phyloP scores from a whole-genome alignment of 2,329 filamentous ascomycete genomes.

The Colletotrichum shisoi region DNA sequence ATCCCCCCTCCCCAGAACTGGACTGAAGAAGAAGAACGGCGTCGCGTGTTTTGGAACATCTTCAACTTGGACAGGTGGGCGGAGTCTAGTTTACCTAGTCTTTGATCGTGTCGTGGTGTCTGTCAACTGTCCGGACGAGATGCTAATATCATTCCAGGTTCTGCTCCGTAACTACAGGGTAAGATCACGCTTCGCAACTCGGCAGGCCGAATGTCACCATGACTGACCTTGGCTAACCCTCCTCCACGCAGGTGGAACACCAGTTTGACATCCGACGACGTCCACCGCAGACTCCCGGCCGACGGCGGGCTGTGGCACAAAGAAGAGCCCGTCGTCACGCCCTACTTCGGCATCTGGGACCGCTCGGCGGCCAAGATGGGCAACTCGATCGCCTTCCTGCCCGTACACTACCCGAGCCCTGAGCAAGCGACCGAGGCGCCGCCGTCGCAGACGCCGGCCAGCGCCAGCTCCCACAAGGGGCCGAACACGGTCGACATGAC shows the following conservation, averaged over 20 bases:
- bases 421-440: constrained; percentile 38
- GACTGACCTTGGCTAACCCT: constrained; percentile 3
- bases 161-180: constrained; percentile 43
- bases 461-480: constrained; percentile 13
- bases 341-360: constrained; percentile 58
- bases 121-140: fast-evolving
- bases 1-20: constrained; percentile 45
- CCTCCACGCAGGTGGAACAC: constrained; percentile 45
- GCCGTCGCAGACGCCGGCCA: constrained; percentile 22
- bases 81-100: too few relatives aligned
- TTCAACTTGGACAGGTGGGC: constrained; percentile 46
- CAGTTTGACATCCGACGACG: constrained; percentile 47
- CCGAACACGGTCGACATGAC: constrained; percentile 45
- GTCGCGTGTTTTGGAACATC: constrained; percentile 48
- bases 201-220: too few relatives aligned
- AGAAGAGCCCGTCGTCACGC: constrained; percentile 50
- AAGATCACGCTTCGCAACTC: not conserved
- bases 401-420: constrained; percentile 46
- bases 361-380: constrained; percentile 51
- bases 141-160: constrained; percentile 30
- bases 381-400: constrained; percentile 51
- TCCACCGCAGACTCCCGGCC: constrained; percentile 45
- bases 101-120: too few relatives aligned
- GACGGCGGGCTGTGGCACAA: constrained; percentile 55
- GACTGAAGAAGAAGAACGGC: constrained; percentile 47